Evolutionary conservation across 2,329 filamentous ascomycete species (phyloP), one percentile per base, ranked within the genome.

Genomic region (Neonectria hederae): DNA sequence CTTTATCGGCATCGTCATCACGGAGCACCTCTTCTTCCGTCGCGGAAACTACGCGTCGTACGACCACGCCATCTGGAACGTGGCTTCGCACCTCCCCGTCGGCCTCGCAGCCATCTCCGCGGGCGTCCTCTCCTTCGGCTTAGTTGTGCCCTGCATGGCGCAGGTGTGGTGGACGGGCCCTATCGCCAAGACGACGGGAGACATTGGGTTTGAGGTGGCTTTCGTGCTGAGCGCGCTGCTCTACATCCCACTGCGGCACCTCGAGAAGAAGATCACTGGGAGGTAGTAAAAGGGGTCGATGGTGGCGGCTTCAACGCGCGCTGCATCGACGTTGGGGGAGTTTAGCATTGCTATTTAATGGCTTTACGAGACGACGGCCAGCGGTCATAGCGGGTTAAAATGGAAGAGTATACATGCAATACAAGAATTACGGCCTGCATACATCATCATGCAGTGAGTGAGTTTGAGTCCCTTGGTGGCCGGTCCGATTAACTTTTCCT

Each of bases 121-220:
- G 2, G 84, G 79, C 2, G 43, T 83, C 3, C 69, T 83, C n/a
- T 82, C 79, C 54, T 81, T 84, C 61, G 83, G 76, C 1, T 73
- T 89, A 9, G 82, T 89, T 2, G 79, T 90, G 7, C 87, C 88
- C 0, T 85, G 83, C 32, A 89, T 90, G 83, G 82, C 80, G 10
- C 85, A 89, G 75, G 84, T 82, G 4, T 90, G 87, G 87, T 90
- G 83, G 71, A 84, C 82, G 9, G 88, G 88, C 0, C 87, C 87
- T 0, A 85, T 90, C 68, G 88, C 87, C 0, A 76, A 82, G 75
- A 83, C 70, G 38, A 88, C 87, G 11, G 89, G 89, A 0, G 88
- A 91, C 67, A 86, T 91, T 73, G 89, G 89, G 0, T 90, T 91
- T 62, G 89, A 91, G 78, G 77, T 89, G 74, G 88, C 88, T 0